Evolutionary conservation across 306 rosid species (phyloP), one percentile per base, ranked within the genome.

Genomic region (Casuarina equisetifolia): DNA sequence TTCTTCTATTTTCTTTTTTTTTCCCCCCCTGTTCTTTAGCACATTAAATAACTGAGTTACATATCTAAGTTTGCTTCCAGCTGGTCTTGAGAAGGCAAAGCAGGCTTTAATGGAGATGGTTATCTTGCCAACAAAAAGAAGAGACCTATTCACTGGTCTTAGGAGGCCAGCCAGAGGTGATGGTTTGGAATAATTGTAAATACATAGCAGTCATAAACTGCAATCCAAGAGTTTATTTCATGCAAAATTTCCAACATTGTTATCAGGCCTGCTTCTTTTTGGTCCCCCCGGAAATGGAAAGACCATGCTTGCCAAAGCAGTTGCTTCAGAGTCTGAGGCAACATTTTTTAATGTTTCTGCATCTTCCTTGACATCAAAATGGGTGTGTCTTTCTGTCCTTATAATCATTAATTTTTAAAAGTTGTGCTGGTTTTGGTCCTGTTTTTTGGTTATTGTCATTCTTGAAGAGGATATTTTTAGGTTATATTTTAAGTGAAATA

Each of bases 211-310:
- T 58, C 54, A 38, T 39, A 48, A 42, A 52, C 63, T n/a, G n/a
- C 75, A 39, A 25, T 63, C 43, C 44, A 63, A 70, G 32, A 54
- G 43, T 25, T 74, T 59, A 36, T 69, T 63, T 72, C 9, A 17
- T 71, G 38, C 19, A 25, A 69, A 42, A 86, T 43, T 50, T 44
- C 20, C 75, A 46, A 87, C 70, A 70, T 51, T 70, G 40, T 68
- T 63, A 69, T 79, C 85, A 95, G 98, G 98, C 74, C 84, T 95
- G 85, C 98, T 95, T 81, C 90, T 95, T 78, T 95, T 95, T 80
- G 98, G 98, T 83, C 98, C 98, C 0, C 98, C 98, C 0, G 98
- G 98, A 66, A 95, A 95, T 87, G 97, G 98, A 67, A 95, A 95
- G 85, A 95, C 98, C 63, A 92, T 95, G 98, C 97, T 95, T 84